phyloP scores from a whole-genome alignment of 257 asterid species.

The Ilex aquifolium region DNA sequence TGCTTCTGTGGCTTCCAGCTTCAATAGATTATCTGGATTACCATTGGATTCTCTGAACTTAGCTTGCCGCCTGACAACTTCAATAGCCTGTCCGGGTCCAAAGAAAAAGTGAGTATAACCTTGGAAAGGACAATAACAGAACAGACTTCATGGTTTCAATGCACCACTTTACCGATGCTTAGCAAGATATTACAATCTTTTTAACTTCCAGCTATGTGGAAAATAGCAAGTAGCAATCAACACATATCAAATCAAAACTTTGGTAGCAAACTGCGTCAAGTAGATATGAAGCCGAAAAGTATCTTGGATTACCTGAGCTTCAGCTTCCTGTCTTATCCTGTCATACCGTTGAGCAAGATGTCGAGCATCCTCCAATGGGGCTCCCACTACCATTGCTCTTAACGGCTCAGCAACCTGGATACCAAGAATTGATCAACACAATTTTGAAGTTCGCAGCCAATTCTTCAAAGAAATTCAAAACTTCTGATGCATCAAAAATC shows the following conservation, averaged over 20 bases:
- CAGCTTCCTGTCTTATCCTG: constrained; percentile 47
- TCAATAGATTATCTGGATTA: constrained; percentile 35
- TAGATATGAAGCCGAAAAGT: no score
- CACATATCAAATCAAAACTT: no score
- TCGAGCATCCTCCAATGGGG: constrained; percentile 54
- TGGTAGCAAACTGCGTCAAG: no score
- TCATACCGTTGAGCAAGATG: constrained; percentile 48
- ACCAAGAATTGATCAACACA: constrained; percentile 1
- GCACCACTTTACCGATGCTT: not conserved
- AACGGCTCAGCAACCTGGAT: constrained; percentile 50
- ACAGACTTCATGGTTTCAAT: not conserved
- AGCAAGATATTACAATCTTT: no score
- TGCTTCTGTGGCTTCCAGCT: constrained; percentile 54
- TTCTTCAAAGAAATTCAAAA: no score
- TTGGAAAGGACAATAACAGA: not conserved
- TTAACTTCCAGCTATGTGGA: no score
- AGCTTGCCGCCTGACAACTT: constrained; percentile 58
- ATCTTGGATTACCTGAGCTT: constrained; percentile 41
- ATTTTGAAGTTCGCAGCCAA: no score
- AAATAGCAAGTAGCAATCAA: no score
- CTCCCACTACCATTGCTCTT: constrained; percentile 45
- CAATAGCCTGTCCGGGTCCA: constrained; percentile 47
- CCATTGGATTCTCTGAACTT: constrained; percentile 42
- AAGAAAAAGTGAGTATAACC: constrained; percentile 11
- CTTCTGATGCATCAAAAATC: no score